A percentile compares a stretch with the other conserved stretches of the same genome.
phyloP scores from a whole-genome alignment of 2,329 filamentous ascomycete genomes.

The Sclerotinia nivalis region DNA sequence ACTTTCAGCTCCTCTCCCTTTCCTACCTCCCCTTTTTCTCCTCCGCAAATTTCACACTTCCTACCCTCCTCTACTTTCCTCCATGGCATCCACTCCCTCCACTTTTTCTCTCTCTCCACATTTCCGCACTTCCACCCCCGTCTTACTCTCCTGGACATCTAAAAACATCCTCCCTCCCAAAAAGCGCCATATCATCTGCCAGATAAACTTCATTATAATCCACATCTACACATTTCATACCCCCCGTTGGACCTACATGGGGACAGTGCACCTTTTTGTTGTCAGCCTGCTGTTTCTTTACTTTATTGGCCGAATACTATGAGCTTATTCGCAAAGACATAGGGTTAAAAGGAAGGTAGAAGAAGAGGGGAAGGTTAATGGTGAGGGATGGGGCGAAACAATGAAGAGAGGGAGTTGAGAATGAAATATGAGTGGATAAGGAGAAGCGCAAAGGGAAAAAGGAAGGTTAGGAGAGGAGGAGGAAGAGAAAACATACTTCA shows the following conservation, averaged over 20 bases:
- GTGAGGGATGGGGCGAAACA: no score
- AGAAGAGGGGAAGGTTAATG: no score
- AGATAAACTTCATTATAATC: constrained; percentile 5
- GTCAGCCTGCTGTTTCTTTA: not conserved
- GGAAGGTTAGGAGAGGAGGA: no score
- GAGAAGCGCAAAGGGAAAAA: no score
- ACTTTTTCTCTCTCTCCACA: no score
- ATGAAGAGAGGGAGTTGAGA: no score
- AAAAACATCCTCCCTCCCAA: not conserved
- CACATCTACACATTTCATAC: constrained; percentile 4
- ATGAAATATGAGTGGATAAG: not conserved
- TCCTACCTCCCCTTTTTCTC: no score
- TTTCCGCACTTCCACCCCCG: no score
- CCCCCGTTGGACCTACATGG: not conserved
- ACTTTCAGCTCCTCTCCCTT: no score
- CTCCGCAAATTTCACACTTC: no score
- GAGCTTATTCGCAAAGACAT: not conserved
- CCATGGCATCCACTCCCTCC: no score
- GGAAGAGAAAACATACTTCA: not conserved
- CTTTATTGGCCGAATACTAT: not conserved
- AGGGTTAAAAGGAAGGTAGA: not conserved
- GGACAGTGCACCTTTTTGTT: not conserved
- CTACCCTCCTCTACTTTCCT: no score
- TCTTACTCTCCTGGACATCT: not conserved
- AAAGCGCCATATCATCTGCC: not conserved